Conservation (phyloP, 306 rosid genomes). For the Corylus avellana region DNA sequence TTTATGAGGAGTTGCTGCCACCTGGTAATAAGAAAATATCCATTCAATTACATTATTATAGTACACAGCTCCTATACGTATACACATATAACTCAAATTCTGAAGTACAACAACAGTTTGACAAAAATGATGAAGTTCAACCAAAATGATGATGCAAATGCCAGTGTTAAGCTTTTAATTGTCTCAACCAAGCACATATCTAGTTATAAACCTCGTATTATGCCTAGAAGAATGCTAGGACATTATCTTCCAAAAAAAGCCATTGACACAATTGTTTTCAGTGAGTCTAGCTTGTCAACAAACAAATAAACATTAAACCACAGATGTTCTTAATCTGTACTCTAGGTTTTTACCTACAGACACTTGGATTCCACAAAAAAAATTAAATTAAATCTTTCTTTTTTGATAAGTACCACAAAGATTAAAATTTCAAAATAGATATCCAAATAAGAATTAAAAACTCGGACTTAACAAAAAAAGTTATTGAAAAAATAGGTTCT, state of each 20-base stretch:
- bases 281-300: not conserved
- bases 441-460: not conserved
- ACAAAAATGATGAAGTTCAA: not conserved
- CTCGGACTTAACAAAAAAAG: not conserved
- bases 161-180: not conserved
- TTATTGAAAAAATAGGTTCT: slow-evolving; percentile 4
- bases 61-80: slow-evolving; percentile 5
- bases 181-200: not conserved
- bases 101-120: not conserved
- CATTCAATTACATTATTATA: slow-evolving; percentile 6
- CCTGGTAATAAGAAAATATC: slow-evolving; percentile 53
- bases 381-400: not conserved
- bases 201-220: not conserved
- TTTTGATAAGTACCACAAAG: not conserved
- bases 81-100: not conserved
- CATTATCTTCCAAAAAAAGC: not conserved
- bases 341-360: not conserved
- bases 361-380: not conserved
- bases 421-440: not conserved
- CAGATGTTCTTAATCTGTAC: not conserved
- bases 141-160: not conserved
- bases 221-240: not conserved
- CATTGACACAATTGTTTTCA: not conserved
- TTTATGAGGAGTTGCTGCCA: slow-evolving; percentile 98
- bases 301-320: not conserved